These are phyloP conservation scores for Wickerhamiella sergipiensis DNA, from an alignment of 805 yeast species.

Conservation along the genomic window DNA sequence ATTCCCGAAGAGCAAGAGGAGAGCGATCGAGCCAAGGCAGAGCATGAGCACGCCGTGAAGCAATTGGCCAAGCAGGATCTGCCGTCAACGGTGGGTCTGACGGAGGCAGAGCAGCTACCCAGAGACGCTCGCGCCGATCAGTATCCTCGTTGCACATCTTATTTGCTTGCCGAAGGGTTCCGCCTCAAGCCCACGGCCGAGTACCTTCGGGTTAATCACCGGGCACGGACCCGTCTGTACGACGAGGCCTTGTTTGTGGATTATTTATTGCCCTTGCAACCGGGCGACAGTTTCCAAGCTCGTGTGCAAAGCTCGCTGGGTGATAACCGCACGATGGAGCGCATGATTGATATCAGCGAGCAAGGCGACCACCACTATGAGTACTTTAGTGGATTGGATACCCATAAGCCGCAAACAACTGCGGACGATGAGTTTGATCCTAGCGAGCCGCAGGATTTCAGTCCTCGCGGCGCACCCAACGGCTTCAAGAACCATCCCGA, in stretches of 20 bases:
- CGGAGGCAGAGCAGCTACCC: slow-evolving; percentile 24
- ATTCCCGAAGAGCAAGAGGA: slow-evolving; percentile 42
- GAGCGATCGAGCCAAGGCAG: slow-evolving; percentile 6
- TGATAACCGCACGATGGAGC: slow-evolving; percentile 47
- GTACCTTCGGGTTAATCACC: slow-evolving; percentile 57
- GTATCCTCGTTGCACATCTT: slow-evolving; percentile 80
- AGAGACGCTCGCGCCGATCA: slow-evolving; percentile 27
- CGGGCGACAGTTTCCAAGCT: slow-evolving; percentile 40
- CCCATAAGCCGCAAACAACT: slow-evolving; percentile 29
- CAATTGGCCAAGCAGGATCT: neutral
- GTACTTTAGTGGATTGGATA: slow-evolving; percentile 67
- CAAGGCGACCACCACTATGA: slow-evolving; percentile 86
- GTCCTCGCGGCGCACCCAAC: slow-evolving; percentile 23
- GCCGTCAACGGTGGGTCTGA: neutral
- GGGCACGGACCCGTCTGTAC: slow-evolving; percentile 72
- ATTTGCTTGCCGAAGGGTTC: slow-evolving; percentile 74
- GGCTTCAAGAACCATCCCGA: neutral
- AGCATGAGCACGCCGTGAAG: neutral
- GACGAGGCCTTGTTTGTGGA: slow-evolving; percentile 92
- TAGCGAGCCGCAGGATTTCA: slow-evolving; percentile 82
- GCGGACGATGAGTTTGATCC: slow-evolving; percentile 62
- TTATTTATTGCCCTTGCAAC: slow-evolving; percentile 70
- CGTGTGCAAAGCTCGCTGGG: slow-evolving; percentile 25
- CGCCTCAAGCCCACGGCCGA: slow-evolving; percentile 47
- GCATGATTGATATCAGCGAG: slow-evolving; percentile 64